Evolutionary conservation across 768 basidiomycete genomes (phyloP).

Genomic region (Megacollybia marginata): DNA sequence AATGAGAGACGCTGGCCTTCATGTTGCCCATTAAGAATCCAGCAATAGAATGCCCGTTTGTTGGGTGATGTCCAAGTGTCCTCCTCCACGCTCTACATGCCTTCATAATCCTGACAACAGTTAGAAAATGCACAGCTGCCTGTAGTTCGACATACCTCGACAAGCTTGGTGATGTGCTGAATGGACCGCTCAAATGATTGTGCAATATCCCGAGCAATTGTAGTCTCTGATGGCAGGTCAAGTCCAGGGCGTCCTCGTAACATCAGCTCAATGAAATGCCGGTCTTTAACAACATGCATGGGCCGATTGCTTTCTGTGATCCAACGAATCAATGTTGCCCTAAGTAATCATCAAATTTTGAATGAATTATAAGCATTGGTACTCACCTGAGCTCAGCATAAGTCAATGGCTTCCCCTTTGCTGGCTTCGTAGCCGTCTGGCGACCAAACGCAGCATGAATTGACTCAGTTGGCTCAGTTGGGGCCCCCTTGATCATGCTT

Average conservation of each 20-base stretch:
- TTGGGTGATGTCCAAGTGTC: conserved; percentile 22
- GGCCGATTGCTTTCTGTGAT: conserved; percentile 24
- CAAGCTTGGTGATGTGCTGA: neutral
- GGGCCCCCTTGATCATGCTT: conserved; percentile 3
- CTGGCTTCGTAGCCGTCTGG: neutral
- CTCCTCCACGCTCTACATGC: conserved; percentile 14
- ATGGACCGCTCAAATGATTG: neutral
- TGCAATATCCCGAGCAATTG: neutral
- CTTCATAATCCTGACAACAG: conserved; percentile 9
- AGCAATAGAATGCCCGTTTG: conserved; percentile 13
- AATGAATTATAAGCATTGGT: neutral
- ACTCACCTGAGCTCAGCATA: neutral
- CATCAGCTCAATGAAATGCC: neutral
- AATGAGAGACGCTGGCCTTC: conserved; percentile 8
- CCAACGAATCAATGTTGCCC: conserved; percentile 27
- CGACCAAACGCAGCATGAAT: conserved; percentile 2
- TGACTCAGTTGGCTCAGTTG: conserved; percentile 2
- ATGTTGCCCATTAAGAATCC: conserved; percentile 12
- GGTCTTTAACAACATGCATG: conserved; percentile 27
- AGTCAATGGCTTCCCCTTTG: neutral
- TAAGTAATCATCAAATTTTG: conserved; percentile 3
- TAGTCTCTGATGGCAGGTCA: no score
- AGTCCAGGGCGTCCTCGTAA: neutral
- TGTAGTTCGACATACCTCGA: neutral
- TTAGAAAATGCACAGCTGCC: no score